These are phyloP conservation scores for Babesia gibsoni DNA, from an alignment of 169 alveolate species.

Conservation along the genomic window DNA sequence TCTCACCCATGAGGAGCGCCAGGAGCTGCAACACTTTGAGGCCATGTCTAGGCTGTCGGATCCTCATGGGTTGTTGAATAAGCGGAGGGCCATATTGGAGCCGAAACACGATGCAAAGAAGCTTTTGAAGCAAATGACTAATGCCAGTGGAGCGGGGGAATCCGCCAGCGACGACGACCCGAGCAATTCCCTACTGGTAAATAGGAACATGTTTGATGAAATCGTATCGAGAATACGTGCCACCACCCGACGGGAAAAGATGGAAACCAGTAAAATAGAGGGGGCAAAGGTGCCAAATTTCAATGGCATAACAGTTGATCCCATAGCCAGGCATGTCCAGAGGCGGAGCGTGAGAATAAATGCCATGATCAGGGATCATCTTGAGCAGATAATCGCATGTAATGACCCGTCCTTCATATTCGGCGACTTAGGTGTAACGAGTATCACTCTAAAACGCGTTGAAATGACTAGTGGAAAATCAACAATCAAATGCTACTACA, in stretches of 20 bases:
- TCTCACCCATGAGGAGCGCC: slow-evolving; percentile 72
- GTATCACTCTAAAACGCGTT: slow-evolving; percentile 69
- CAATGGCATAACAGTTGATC: slow-evolving; percentile 70
- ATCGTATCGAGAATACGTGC: slow-evolving; percentile 74
- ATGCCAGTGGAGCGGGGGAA: neutral
- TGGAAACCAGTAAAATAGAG: slow-evolving; percentile 63
- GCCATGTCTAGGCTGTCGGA: slow-evolving; percentile 61
- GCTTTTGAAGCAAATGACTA: slow-evolving; percentile 39
- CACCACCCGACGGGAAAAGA: slow-evolving; percentile 68
- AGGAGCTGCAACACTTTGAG: slow-evolving; percentile 63
- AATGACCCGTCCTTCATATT: slow-evolving; percentile 65
- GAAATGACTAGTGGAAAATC: slow-evolving; percentile 71
- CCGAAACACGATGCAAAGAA: slow-evolving; percentile 72
- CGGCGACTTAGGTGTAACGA: slow-evolving; percentile 64
- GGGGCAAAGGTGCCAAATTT: slow-evolving; percentile 71
- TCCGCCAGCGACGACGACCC: slow-evolving; percentile 6
- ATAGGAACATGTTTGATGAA: slow-evolving; percentile 70
- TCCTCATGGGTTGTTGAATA: slow-evolving; percentile 61
- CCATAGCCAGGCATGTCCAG: slow-evolving; percentile 68
- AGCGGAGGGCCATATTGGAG: slow-evolving; percentile 61
- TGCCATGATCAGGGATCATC: slow-evolving; percentile 68
- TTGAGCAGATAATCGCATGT: slow-evolving; percentile 70
- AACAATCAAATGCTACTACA: slow-evolving; percentile 68
- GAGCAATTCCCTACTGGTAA: slow-evolving; percentile 28
- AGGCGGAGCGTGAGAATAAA: slow-evolving; percentile 67